Percentiles rank a stretch among this genome's conserved stretches.
These are phyloP conservation scores for Pigoraptor vietnamica DNA, from an alignment of 78 protist species.

Conservation along the genomic window DNA sequence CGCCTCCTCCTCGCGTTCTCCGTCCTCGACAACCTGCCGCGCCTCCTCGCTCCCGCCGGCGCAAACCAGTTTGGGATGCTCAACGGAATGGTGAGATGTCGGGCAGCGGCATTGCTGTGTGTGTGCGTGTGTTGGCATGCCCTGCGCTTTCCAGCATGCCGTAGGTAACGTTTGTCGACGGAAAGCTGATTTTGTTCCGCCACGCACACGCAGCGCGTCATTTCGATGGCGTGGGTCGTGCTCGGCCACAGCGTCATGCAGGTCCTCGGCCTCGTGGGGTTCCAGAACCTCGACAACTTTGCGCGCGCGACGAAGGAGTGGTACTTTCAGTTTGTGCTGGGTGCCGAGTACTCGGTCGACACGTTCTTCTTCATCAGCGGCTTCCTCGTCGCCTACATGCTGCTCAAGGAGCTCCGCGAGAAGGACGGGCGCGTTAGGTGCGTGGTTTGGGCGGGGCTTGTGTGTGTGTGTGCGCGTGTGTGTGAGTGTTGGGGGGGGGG, in stretches of 20 bases:
- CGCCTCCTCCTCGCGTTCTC: background rate
- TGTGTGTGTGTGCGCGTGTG: too few relatives aligned
- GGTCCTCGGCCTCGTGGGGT: background rate
- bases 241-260: background rate
- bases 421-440: background rate
- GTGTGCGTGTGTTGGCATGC: background rate
- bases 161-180: too few relatives aligned
- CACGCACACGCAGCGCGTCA: background rate
- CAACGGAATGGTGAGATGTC: background rate
- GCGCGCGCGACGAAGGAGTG: background rate
- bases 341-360: background rate
- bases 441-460: background rate
- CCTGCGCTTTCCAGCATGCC: too few relatives aligned
- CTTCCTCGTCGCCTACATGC: background rate
- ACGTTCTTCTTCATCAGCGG: background rate
- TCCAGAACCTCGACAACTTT: background rate
- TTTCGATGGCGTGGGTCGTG: background rate
- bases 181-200: too few relatives aligned
- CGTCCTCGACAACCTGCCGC: background rate
- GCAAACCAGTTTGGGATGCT: background rate
- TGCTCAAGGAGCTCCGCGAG: background rate
- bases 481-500: too few relatives aligned
- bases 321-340: background rate
- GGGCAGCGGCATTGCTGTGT: too few relatives aligned
- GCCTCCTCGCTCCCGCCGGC: background rate